Conservation (phyloP, 495 filamentous ascomycete species). For the Daldinia caldariorum region DNA sequence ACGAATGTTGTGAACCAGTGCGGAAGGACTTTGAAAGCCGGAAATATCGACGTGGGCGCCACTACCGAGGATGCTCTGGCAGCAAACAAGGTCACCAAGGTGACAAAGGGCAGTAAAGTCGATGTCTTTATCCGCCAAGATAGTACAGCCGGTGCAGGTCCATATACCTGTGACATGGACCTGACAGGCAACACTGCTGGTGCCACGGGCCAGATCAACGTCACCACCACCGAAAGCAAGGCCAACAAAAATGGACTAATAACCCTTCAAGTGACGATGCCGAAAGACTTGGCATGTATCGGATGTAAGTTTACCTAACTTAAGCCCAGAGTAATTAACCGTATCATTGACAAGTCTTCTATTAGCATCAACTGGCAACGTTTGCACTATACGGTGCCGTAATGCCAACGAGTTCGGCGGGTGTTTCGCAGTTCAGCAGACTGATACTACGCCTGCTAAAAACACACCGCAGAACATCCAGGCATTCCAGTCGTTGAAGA, state of each 20-base stretch:
- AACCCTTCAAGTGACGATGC: conserved; percentile 56
- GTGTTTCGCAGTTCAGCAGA: conserved; percentile 59
- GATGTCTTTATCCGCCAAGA: conserved; percentile 59
- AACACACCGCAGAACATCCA: conserved; percentile 52
- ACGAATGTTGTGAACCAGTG: conserved; percentile 59
- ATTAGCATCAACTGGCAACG: conserved; percentile 55
- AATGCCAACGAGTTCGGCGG: conserved; percentile 67
- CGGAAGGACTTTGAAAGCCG: conserved; percentile 58
- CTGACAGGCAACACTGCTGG: conserved; percentile 52
- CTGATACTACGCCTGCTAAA: conserved; percentile 46
- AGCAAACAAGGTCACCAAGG: conserved; percentile 53
- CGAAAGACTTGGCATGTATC: conserved; percentile 49
- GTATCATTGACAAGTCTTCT: background rate
- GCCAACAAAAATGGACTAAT: conserved; percentile 55
- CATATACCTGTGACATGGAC: conserved; percentile 61
- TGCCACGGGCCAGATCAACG: conserved; percentile 47
- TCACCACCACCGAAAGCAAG: conserved; percentile 51
- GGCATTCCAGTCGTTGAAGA: conserved; percentile 46
- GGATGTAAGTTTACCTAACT: conserved; percentile 41
- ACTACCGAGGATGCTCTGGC: conserved; percentile 60
- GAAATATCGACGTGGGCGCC: conserved; percentile 63
- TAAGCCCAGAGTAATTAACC: background rate
- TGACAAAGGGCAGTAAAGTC: conserved; percentile 50
- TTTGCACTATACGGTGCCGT: conserved; percentile 65
- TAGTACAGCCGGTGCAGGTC: conserved; percentile 63